Evolutionary conservation across 306 rosid species (phyloP), one percentile per base, ranked within the genome.

Genomic region (Carpinus fangiana): DNA sequence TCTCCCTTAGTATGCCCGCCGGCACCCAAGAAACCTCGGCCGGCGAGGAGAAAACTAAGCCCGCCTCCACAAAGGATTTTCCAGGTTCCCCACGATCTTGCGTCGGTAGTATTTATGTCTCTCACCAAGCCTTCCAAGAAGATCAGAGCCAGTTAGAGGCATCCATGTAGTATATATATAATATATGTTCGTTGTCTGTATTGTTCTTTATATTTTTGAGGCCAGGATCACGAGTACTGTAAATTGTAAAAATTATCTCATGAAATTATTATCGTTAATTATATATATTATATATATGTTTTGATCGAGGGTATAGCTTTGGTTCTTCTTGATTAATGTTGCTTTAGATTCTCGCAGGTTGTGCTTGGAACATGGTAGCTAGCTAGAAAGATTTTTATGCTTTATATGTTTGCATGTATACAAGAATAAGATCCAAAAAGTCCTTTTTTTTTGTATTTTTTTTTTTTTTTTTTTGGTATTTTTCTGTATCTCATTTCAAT

Each of bases 21-120:
- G 34, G 79, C 93, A 68, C 96, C 96, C 0, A 91, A 80, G 83
- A 91, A 91, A 73, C 87, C 84, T 26, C 69, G 84, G 67, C 62
- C 83, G 1, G 48, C 71, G 1, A 72, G 60, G 51, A 79, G 74
- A 45, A 82, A 83, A 72, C 28, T 70, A 61, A 76, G 79, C 14
- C 34, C 76, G 2, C 77, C 81, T 6, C 34, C 80, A 34, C 75
- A 78, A 59, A 43, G 43, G 13, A 78, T 81, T 80, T 87, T 89
- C 45, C 69, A 86, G 76, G 85, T 88, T 6, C 83, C 90, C 12
- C 85, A 77, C 23, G 92, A 91, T 78, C 86, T 90, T 28, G 73
- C 84, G 14, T 85, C 91, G 7, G 61, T 84, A 7, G 61, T 84
- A 7, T 84, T 83, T 34, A 17, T 86, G 7, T 68, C 78, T 65